These are phyloP conservation scores for Solanum chacoense DNA, from an alignment of 305 asterid species.

Conservation along the genomic window DNA sequence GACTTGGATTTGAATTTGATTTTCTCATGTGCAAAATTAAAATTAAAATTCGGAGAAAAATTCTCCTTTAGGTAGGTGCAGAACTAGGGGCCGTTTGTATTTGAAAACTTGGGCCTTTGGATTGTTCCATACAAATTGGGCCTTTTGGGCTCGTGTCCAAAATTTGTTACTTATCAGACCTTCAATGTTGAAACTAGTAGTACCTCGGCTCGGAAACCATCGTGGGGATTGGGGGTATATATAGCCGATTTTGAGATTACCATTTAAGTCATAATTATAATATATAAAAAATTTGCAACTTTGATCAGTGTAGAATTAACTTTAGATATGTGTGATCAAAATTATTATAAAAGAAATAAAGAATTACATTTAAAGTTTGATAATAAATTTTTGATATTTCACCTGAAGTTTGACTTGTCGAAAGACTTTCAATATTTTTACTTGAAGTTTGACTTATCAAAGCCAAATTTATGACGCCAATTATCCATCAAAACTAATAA, in stretches of 20 bases:
- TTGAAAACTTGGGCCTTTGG: slow-evolving; percentile 51
- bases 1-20: too few species aligned
- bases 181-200: neutral
- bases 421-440: neutral
- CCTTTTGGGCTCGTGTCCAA: neutral
- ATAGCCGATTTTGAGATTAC: neutral
- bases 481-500: too few species aligned
- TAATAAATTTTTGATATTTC: too few species aligned
- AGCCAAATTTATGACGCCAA: neutral
- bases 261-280: neutral
- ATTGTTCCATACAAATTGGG: slow-evolving; percentile 64
- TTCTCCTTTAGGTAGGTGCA: too few species aligned
- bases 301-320: neutral
- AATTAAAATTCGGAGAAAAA: too few species aligned
- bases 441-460: neutral
- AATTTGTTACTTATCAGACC: neutral
- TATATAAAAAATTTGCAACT: neutral
- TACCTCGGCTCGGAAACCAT: neutral
- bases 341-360: too few species aligned
- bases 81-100: too few species aligned
- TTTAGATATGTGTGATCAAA: neutral
- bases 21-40: too few species aligned
- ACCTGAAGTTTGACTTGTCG: neutral
- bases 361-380: neutral
- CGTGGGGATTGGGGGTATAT: neutral